These are phyloP conservation scores for Fusarium setosum DNA, from an alignment of 2,329 filamentous ascomycete species.

Conservation along the genomic window DNA sequence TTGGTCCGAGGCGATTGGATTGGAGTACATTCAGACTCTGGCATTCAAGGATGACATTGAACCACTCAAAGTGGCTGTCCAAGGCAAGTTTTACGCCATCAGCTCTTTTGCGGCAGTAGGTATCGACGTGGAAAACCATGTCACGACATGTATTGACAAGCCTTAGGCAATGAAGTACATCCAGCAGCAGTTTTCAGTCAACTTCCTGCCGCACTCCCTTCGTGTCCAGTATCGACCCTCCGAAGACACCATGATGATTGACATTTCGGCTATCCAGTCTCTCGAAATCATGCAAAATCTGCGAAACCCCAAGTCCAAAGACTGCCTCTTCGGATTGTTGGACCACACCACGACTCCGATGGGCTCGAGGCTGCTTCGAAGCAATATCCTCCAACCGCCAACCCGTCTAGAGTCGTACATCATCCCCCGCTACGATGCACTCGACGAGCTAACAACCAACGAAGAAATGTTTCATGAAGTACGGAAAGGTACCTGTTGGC, in stretches of 20 bases:
- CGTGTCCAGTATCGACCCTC: conserved; percentile 89
- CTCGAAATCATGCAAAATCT: conserved; percentile 93
- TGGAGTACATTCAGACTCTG: conserved; percentile 83
- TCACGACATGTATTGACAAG: neutral
- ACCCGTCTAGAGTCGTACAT: conserved; percentile 76
- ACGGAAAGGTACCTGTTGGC: conserved; percentile 68
- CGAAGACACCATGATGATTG: conserved; percentile 95
- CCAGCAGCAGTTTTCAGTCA: conserved; percentile 74
- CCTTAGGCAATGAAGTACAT: conserved; percentile 82
- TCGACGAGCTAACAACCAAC: conserved; percentile 83
- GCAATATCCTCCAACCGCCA: conserved; percentile 89
- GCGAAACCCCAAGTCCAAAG: conserved; percentile 79
- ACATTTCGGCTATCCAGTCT: conserved; percentile 85
- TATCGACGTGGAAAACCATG: neutral
- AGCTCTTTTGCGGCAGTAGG: conserved; percentile 88
- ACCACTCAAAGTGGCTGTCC: conserved; percentile 80
- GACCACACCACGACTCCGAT: conserved; percentile 90
- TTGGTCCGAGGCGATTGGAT: conserved; percentile 83
- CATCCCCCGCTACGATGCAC: conserved; percentile 78
- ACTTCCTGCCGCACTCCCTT: conserved; percentile 82
- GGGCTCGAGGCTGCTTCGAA: conserved; percentile 85
- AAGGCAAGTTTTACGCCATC: conserved; percentile 87
- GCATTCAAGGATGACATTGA: conserved; percentile 85
- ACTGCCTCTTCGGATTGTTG: conserved; percentile 85
- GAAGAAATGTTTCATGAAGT: conserved; percentile 87